A percentile compares a stretch with the other conserved stretches of the same genome.
phyloP scores from a whole-genome alignment of 2,329 filamentous ascomycete species.

The Emmonsia crescens region DNA sequence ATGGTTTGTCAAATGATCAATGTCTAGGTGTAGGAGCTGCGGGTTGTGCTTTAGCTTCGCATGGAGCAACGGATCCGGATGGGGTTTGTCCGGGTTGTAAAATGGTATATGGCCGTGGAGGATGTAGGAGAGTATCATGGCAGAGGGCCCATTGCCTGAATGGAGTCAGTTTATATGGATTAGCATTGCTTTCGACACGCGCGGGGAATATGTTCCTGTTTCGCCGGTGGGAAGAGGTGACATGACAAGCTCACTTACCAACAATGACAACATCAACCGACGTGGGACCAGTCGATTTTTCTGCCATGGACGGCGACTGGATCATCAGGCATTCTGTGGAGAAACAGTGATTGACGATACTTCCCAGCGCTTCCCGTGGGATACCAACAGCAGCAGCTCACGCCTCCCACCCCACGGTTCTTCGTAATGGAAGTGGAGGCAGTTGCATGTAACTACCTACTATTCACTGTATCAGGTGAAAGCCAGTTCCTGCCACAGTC shows the following conservation, averaged over 20 bases:
- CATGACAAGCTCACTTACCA: conserved; percentile 14
- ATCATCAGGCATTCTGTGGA: conserved; percentile 4
- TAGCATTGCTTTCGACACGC: neutral
- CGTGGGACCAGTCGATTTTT: conserved; percentile 4
- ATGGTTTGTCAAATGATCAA: conserved; percentile 44
- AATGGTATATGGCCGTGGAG: conserved; percentile 50
- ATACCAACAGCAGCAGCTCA: neutral
- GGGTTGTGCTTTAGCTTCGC: conserved; percentile 40
- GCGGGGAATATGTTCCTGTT: neutral
- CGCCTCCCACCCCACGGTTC: neutral
- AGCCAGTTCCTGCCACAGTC: neutral
- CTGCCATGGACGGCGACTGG: conserved; percentile 7
- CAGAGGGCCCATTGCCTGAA: conserved; percentile 50
- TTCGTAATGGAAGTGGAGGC: neutral
- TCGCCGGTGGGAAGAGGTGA: neutral
- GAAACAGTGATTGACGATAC: neutral
- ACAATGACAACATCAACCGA: conserved; percentile 23
- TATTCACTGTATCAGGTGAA: neutral
- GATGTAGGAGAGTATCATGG: conserved; percentile 52
- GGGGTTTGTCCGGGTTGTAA: conserved; percentile 40
- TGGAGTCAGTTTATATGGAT: neutral
- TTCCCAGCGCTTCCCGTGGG: neutral
- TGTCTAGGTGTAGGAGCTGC: conserved; percentile 39
- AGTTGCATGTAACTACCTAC: neutral
- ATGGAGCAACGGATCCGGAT: conserved; percentile 48